Base-by-base conservation (phyloP, 441 rosid species). In the Populus hybrid region DNA sequence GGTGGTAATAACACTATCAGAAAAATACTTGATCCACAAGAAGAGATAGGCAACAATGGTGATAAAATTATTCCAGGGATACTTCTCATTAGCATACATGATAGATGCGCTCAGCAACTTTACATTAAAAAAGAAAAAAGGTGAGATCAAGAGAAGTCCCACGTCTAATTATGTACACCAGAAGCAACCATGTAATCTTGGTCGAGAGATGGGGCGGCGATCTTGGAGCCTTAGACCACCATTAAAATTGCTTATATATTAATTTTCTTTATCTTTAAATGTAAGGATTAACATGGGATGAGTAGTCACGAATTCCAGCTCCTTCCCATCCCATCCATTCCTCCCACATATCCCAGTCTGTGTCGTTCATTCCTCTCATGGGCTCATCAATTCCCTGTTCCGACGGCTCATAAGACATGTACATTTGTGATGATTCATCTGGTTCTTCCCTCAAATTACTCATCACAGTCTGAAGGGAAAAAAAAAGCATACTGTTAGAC, bases 281-380 rank as follows among this genome's bases (percentile, higher is more conserved):
- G 82, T 91, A 91, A 64, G 98, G 98, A 82, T 94, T 93, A 45
- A 94, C 79, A 67, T 94, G 97, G 7, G 97, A 91, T 3, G 97
- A 72, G 80, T 93, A 94, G 75, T 91, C 98, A 0, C 91, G 77
- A 28, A 90, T 93, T 38, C 97, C 97, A 53, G 94, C 98, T 33
- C 98, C 97, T 86, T 94, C 98, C 97, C 98, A 94, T 6, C 97
- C 97, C 98, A 94, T 94, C 97, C 98, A 94, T 74, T 93, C 97
- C 11, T 94, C 98, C 97, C 98, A 94, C 82, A 92, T 42, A 66
- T 89, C 97, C 78, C 88, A 90, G 42, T 92, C 93, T n/a, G 88
- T 83, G 75, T 92, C 93, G 36, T 86, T 33, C 91, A 87, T 86
- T 80, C 91, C 98, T 29, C 84, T 81, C 72, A 84, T 79, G 6